phyloP scores from a whole-genome alignment of 192 early-diverging fungal species.

The Gigaspora rosea region DNA sequence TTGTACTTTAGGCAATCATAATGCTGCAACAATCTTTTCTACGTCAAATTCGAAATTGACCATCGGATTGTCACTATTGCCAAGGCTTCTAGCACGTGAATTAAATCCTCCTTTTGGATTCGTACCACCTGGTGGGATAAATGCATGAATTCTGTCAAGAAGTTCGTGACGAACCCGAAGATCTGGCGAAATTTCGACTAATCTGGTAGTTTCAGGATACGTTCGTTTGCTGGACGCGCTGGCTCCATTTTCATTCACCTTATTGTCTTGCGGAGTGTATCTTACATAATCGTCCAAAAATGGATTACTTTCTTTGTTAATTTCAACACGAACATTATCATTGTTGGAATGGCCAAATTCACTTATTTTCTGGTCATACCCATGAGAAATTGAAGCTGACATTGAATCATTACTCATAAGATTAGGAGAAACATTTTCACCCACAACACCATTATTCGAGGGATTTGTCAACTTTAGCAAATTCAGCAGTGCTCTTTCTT shows the following conservation, averaged over 20 bases:
- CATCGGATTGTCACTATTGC: not conserved
- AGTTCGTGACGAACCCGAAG: not conserved
- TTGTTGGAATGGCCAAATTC: too few species aligned
- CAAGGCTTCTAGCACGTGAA: not conserved
- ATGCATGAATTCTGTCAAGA: constrained; percentile 2
- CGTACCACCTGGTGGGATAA: not conserved
- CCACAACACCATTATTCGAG: not conserved
- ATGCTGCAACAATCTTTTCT: constrained; percentile 24
- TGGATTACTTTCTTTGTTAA: too few species aligned
- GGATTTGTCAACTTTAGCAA: not conserved
- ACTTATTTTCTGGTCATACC: too few species aligned
- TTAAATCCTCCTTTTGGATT: not conserved
- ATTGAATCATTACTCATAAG: not conserved
- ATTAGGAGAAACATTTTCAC: not conserved
- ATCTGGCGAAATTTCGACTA: not conserved
- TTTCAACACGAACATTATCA: too few species aligned
- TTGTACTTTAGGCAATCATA: not conserved
- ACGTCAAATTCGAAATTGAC: constrained; percentile 27
- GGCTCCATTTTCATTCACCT: not conserved
- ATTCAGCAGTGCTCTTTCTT: constrained; percentile 5
- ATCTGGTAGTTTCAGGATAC: not conserved
- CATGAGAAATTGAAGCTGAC: too few species aligned
- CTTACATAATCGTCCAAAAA: too few species aligned
- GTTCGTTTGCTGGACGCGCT: not conserved
- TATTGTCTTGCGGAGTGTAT: not conserved